Conservation (phyloP, 1,284 basidiomycete genomes). For the Psilocybe mexicana region DNA sequence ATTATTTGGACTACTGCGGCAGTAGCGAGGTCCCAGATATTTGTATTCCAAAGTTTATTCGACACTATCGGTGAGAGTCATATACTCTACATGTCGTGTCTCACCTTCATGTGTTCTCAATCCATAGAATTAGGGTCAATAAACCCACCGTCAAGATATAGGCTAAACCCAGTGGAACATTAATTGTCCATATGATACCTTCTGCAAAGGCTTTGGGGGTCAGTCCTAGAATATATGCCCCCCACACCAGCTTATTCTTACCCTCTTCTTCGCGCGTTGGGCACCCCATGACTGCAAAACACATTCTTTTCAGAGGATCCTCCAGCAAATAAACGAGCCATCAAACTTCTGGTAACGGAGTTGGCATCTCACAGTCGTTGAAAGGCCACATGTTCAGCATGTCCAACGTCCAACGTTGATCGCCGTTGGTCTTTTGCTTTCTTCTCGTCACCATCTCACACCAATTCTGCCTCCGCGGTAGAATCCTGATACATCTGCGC, state of each 20-base stretch:
- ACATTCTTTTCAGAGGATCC: not conserved
- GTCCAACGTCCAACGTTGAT: not conserved
- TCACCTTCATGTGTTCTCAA: not conserved
- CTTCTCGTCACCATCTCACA: not conserved
- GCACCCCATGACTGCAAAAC: not conserved
- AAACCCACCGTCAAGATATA: not conserved
- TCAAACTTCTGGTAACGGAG: too few relatives aligned
- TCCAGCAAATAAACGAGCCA: too few relatives aligned
- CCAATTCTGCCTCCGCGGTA: not conserved
- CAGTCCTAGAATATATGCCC: too few relatives aligned
- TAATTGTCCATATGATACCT: too few relatives aligned
- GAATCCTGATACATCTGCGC: not conserved
- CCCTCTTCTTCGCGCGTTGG: too few relatives aligned
- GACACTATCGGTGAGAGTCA: not conserved
- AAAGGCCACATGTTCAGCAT: not conserved
- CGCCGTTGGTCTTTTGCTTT: not conserved
- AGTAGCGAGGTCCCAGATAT: not conserved
- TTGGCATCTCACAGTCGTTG: not conserved
- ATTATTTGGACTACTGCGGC: not conserved
- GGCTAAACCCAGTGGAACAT: not conserved
- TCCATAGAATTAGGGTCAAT: not conserved
- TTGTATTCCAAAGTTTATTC: not conserved
- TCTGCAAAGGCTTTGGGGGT: too few relatives aligned
- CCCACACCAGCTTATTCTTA: too few relatives aligned
- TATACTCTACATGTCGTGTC: not conserved